Base-by-base conservation (phyloP, 371 early-diverging fungal species). In the Paraphysoderma sedebokerense region DNA sequence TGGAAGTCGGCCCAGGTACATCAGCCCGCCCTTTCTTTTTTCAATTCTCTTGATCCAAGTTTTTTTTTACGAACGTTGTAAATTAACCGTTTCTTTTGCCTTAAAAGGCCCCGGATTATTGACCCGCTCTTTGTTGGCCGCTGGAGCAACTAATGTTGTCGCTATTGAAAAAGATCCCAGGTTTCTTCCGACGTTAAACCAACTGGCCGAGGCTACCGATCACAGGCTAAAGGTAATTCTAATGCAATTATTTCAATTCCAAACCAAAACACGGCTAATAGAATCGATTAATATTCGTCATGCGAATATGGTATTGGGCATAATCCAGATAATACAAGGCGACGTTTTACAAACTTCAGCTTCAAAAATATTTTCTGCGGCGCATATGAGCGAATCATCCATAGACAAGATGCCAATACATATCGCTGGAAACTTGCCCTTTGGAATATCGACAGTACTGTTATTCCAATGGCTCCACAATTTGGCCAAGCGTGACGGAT, bases 1-100 rank as follows among this genome's bases (percentile, higher is more conserved):
- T 87, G 23, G 87, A 87, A 60, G 83, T 87, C 17, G 87, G 86
- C 1, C 85, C 87, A 40, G 87, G 82, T 76, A 62, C 38, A n/a
- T n/a, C n/a, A n/a, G n/a, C n/a, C n/a, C n/a, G n/a, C n/a, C n/a
- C n/a, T n/a, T n/a, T n/a, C 1, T 17, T n/a, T 5, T 15, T 9
- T 39, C 15, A 13, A 12, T 5, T 39, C 24, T 2, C 13, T 22
- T 13, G 17, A 22, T 0, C 37, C 11, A 15, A 26, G 17, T 13
- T 13, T 13, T 39, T 13, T 17, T 13, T 26, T 11, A n/a, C 13
- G 1, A 5, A 39, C 5, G 39, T 2, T 0, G 11, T 22, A 5
- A 6, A 4, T 6, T n/a, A 36, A 36, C 6, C 6, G 5, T 36
- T 6, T 1, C n/a, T n/a, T 6, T 47, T 6, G 15, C 35, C 19